Base-by-base conservation (phyloP, 441 rosid genomes). In the Codiaeum variegatum region DNA sequence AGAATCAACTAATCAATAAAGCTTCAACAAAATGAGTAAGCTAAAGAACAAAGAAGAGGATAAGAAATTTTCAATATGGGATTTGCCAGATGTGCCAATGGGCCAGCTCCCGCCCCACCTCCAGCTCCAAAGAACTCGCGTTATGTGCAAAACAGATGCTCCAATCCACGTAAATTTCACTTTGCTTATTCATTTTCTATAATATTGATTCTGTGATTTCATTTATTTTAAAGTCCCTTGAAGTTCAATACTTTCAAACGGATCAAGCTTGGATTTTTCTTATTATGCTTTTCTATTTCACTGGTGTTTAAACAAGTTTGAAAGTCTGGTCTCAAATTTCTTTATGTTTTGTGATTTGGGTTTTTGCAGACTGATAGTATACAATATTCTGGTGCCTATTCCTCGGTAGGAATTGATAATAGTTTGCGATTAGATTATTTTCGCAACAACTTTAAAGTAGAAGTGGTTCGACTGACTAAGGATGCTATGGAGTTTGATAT, bases 401-500 rank as follows among this genome's bases (percentile, higher is more conserved):
- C 87, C 1, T 81, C 91, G 0, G 67, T 86, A 79, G 92, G 89
- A 70, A 85, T 90, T 58, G 96, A 91, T 77, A 91, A 91, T 78
- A 87, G 92, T 75, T 23, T 86, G 21, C 78, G 78, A 13, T 71
- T 88, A 73, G 90, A 85, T 64, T 31, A 75, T 58, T 93, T 91
- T 75, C 60, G 79, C 67, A 34, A 85, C 31, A 82, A 87, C 75
- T 91, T 91, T 74, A 87, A 75, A 86, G 88, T 88, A 12, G 83
- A 91, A 69, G 90, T 90, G 64, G 80, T 77, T 74, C 77, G 75
- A 31, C 80, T 82, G 18, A 76, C 85, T 13, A 70, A 79, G 40
- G 88, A 89, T 18, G 94, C 86, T 47, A 89, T 94, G 82, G 96
- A 85, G 80, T 91, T 94, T 67, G 99, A 94, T 76, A 82, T 94